Conservation (phyloP, 495 filamentous ascomycete genomes). For the Filosporella fistucella region DNA sequence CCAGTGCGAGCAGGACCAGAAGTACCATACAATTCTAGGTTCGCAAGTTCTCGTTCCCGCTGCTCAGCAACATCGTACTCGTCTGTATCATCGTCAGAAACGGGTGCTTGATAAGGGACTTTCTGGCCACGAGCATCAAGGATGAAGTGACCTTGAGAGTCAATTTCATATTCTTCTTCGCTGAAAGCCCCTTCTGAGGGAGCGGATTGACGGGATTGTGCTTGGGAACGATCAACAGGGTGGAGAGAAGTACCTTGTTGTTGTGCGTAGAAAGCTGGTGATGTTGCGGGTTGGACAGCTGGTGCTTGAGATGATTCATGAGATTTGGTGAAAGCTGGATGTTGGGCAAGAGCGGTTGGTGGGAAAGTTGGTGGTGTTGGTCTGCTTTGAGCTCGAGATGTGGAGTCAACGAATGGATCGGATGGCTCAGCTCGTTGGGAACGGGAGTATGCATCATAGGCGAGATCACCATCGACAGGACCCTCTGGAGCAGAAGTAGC, state of each 20-base stretch:
- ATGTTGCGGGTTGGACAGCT: conserved; percentile 31
- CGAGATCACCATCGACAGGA: conserved; percentile 19
- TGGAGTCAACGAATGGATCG: conserved; percentile 21
- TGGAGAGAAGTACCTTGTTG: conserved; percentile 21
- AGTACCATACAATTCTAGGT: conserved; percentile 15
- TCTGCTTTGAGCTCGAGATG: not conserved
- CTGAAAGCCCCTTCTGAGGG: conserved; percentile 49
- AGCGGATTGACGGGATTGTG: conserved; percentile 18
- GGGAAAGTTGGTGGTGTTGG: conserved; percentile 9
- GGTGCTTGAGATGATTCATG: conserved; percentile 34
- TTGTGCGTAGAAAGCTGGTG: conserved; percentile 23
- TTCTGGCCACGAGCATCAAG: conserved; percentile 41
- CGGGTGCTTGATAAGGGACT: conserved; percentile 33
- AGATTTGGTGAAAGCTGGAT: conserved; percentile 11
- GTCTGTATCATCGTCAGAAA: conserved; percentile 41
- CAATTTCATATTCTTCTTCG: conserved; percentile 54
- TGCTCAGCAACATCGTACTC: conserved; percentile 39
- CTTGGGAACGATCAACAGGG: conserved; percentile 10
- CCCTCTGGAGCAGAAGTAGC: conserved; percentile 25
- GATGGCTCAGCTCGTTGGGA: conserved; percentile 19
- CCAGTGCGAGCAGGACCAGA: conserved; percentile 1
- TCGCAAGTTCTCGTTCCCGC: conserved; percentile 17
- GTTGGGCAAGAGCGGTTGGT: conserved; percentile 2
- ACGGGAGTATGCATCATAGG: conserved; percentile 24
- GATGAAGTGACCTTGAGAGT: conserved; percentile 42